Base-by-base conservation (phyloP, 1,139 yeast genomes). In the Blastobotrys arbuscula region DNA sequence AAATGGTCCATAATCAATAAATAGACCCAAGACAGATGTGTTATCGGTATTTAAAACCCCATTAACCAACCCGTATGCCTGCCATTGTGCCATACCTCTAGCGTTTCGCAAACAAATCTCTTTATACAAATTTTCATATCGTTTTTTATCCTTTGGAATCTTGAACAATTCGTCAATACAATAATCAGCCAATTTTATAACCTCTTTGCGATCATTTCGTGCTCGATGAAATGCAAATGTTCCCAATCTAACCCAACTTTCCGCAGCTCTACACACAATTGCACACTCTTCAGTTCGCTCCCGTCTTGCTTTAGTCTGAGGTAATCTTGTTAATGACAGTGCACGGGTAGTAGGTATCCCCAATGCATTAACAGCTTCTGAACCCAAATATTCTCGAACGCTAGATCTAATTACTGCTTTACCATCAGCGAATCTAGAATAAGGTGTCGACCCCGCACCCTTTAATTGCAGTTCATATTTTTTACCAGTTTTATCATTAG, bases 41-140 rank as follows among this genome's bases (percentile, higher is more conserved):
- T 92, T 92, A 63, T 92, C 98, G 0, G 97, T 90, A 63, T 92
- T 92, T 52, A 92, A 71, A 2, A 92, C 98, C 6, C 98, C 98
- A 61, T 92, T 92, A 59, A 90, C 69, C 61, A 90, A 89, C 2
- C 97, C 97, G 65, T 89, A 90, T 0, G 83, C 77, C 64, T 92
- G 97, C 88, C 96, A 87, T 56, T 77, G 73, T 1, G 96, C 96
- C 1, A 88, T 82, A 23, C 88, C 77, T 40, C 70, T 66, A 0
- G 97, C 96, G 62, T 89, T 90, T 44, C 89, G 67, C 15, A 75
- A 68, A 1, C 84, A 78, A 5, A 84, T 78, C 59, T 86, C 92
- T 38, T 81, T 71, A 62, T 78, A 89, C 70, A 92, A 72, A 54
- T 76, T 74, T 54, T 83, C 90, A 65, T 86, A 92, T 44, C 77